Conservation (phyloP, 768 basidiomycete species). For the Mycena polygramma region DNA sequence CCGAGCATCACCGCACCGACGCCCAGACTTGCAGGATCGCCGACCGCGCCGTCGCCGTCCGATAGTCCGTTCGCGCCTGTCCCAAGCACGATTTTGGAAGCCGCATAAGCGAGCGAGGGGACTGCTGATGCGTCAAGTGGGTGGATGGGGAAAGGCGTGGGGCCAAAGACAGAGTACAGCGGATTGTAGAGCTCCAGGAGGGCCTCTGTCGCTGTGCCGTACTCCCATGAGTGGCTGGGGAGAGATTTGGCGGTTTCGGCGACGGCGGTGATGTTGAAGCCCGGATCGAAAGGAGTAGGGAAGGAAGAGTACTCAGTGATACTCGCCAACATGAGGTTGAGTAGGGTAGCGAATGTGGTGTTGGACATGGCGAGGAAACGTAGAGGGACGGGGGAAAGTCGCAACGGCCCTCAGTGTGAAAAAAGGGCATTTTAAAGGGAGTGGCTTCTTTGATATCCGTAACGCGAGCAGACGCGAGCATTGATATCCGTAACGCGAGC, state of each 20-base stretch:
- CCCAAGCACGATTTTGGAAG: constrained; percentile 39
- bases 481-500: too few relatives aligned
- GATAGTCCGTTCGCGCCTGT: constrained; percentile 44
- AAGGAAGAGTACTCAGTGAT: constrained; percentile 15
- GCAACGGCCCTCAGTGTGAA: too few relatives aligned
- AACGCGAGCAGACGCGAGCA: too few relatives aligned
- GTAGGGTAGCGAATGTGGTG: not conserved
- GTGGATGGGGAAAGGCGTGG: constrained; percentile 43
- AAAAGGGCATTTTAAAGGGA: too few relatives aligned
- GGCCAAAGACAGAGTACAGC: constrained; percentile 45
- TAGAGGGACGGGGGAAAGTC: too few relatives aligned
- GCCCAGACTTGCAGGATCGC: constrained; percentile 69
- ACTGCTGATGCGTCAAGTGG: constrained; percentile 32
- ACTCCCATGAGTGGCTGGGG: constrained; percentile 50
- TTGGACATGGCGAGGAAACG: constrained; percentile 1
- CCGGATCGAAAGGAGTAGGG: constrained; percentile 41
- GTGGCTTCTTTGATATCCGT: too few relatives aligned
- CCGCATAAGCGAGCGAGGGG: constrained; percentile 39
- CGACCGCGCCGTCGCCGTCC: constrained; percentile 61
- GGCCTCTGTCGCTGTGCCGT: constrained; percentile 46
- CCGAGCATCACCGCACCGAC: constrained; percentile 57
- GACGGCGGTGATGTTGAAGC: constrained; percentile 45
- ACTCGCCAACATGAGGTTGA: constrained; percentile 20
- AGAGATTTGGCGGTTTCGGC: constrained; percentile 38
- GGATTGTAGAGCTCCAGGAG: constrained; percentile 47